Evolutionary conservation across 2,329 filamentous ascomycete genomes (phyloP), one percentile per base, ranked within the genome.

Genomic region (Aspergillus sp.): DNA sequence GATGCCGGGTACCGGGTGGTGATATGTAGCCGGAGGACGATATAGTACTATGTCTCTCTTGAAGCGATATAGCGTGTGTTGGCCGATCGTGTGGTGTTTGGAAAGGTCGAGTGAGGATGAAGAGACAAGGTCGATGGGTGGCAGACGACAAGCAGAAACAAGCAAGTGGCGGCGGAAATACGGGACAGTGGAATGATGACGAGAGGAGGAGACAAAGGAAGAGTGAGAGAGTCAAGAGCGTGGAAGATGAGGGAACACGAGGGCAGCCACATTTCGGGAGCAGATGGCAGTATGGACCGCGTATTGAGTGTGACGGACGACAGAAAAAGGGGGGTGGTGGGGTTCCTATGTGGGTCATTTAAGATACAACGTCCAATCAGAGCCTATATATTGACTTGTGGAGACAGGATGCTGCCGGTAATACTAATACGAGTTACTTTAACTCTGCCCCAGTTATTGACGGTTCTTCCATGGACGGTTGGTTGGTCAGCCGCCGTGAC

Each of bases 241-340:
- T 35, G 47, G 42, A 26, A 40, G 19, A 26, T 40, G 24, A 44
- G 40, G 11, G 40, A 42, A 42, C 40, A 42, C 40, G 40, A 20
- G 14, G 17, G 40, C 40, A 42, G 40, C 40, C 40, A 42, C 40
- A 19, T 47, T 50, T 49, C 43, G 48, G 33, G 36, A n/a, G 42
- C 42, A 14, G 41, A 40, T 48, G 11, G 42, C 35, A 24, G 49
- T 51, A 52, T 32, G 45, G 36, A 14, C n/a, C 19, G n/a, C 33
- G 50, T 52, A 52, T 48, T 36, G 45, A n/a, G 36, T 17, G 38
- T 45, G 45, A 46, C 50, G 50, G 47, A 24, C 47, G 44, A 55
- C 47, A 38, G 45, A 19, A 47, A 53, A 56, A 50, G 48, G 54
- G 51, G 54, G 51, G 38, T 48, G 54, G 51, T 49, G 54, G 49